Base-by-base conservation (phyloP, 805 yeast species). In the Scheffersomyces ergatensis region DNA sequence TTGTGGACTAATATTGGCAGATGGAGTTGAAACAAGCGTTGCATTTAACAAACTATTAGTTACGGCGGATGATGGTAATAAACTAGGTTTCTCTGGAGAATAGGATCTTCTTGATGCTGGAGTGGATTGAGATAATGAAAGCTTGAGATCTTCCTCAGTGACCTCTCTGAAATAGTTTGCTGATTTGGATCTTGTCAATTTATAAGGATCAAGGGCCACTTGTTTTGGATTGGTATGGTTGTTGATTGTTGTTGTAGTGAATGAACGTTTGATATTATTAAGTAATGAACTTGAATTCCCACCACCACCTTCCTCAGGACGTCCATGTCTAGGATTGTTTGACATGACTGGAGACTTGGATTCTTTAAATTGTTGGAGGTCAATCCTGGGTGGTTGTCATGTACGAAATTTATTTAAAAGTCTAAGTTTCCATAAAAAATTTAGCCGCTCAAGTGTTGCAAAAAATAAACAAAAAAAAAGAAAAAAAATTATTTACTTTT, bases 1-100 rank as follows among this genome's bases (percentile, higher is more conserved):
- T 19, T 42, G 27, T n/a, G 32, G 32, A 17, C 32, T 38, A 34
- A 15, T 8, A 14, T 5, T 33, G 14, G 48, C 44, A 14, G 54
- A 44, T 12, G 43, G 44, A 6, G 48, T 39, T 41, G 45, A 47
- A 5, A 50, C 16, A 21, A 50, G 29, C 3, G 56, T 49, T 15
- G 33, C 53, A 40, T 52, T 52, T 33, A 54, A 50, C 5, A 42
- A 21, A 37, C 55, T 53, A 20, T 44, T 48, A n/a, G 45, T 35
- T 36, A 45, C 48, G 6, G 37, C 18, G 4, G 17, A 5, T n/a
- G 17, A 14, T 14, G 32, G 32, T 14, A 6, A 6, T 5, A 5
- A 7, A 15, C 5, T n/a, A 5, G 17, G 5, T 13, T 5, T 7
- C 13, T 9, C 14, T 25, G 11, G 11, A 5, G 11, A 9, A 9